A percentile compares a stretch with the other conserved stretches of the same genome.
phyloP scores from a whole-genome alignment of 2,329 filamentous ascomycete species.

The Ophiocordyceps camponoti-leonardi region DNA sequence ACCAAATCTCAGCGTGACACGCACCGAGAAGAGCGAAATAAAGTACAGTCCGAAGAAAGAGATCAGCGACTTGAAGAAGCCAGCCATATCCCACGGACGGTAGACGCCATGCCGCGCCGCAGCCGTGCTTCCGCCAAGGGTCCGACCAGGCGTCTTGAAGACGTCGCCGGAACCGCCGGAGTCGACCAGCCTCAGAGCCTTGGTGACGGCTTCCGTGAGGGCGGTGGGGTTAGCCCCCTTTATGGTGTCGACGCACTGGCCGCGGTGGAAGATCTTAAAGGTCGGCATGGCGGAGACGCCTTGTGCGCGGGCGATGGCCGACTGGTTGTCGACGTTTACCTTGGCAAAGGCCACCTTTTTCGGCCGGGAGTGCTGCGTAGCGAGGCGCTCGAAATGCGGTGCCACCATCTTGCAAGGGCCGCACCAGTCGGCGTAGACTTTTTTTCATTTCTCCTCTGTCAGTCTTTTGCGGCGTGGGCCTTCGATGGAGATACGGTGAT shows the following conservation, averaged over 20 bases:
- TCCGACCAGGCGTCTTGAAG: constrained; percentile 39
- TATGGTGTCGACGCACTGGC: constrained; percentile 56
- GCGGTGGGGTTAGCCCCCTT: constrained; percentile 64
- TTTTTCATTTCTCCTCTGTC: neutral
- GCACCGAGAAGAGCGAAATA: constrained; percentile 40
- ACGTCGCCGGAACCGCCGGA: constrained; percentile 21
- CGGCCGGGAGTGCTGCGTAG: constrained; percentile 61
- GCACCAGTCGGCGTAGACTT: constrained; percentile 93
- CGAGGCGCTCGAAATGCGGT: constrained; percentile 72
- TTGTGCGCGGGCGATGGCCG: constrained; percentile 60
- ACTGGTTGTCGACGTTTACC: constrained; percentile 75
- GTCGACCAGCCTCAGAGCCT: constrained; percentile 38
- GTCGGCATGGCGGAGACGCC: constrained; percentile 81
- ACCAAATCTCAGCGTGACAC: constrained; percentile 9
- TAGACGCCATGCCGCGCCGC: constrained; percentile 5
- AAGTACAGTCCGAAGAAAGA: constrained; percentile 44
- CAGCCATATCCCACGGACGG: constrained; percentile 10
- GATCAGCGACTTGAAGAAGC: constrained; percentile 30
- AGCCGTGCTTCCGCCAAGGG: constrained; percentile 31
- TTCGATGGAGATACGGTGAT: neutral
- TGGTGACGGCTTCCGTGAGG: constrained; percentile 61
- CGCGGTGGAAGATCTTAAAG: constrained; percentile 77
- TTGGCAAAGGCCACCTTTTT: constrained; percentile 80
- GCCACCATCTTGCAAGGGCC: constrained; percentile 86
- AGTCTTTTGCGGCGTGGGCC: neutral